A percentile compares a stretch with the other conserved stretches of the same genome.
Evolutionary conservation across 2,329 filamentous ascomycete genomes (phyloP).

Genomic region (Curvularia hawaiiensis): DNA sequence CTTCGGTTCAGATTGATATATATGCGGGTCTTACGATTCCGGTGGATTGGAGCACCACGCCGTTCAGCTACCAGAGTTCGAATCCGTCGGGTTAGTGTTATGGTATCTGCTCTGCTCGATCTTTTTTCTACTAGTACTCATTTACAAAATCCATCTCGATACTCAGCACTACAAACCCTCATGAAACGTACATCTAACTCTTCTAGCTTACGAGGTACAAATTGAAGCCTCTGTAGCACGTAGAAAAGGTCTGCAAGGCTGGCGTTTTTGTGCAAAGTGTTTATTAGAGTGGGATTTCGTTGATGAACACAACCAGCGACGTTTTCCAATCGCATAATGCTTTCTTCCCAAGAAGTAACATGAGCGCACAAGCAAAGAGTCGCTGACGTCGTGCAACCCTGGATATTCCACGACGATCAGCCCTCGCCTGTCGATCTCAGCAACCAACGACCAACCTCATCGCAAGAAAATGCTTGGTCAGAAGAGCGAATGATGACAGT

Average conservation of each 20-base stretch:
- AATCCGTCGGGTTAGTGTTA: conserved; percentile 14
- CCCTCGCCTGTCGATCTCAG: conserved; percentile 2
- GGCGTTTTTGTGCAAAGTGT: too few species aligned
- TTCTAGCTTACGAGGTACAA: too few species aligned
- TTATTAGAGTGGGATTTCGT: neutral
- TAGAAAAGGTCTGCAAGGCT: too few species aligned
- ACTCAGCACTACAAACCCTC: too few species aligned
- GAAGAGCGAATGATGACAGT: conserved; percentile 1
- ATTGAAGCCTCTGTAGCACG: too few species aligned
- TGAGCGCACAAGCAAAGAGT: neutral
- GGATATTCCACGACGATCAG: conserved; percentile 1
- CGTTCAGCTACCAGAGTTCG: conserved; percentile 20
- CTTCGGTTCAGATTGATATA: conserved; percentile 39
- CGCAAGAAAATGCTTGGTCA: conserved; percentile 4
- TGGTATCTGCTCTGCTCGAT: neutral
- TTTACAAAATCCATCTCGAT: too few species aligned
- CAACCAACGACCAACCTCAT: neutral
- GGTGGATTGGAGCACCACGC: conserved; percentile 26
- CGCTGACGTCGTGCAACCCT: neutral
- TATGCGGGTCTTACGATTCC: conserved; percentile 37
- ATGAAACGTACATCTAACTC: too few species aligned
- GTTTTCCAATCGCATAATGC: neutral
- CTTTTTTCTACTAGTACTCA: too few species aligned
- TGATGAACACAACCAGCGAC: too few species aligned
- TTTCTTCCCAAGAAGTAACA: neutral